Percentiles rank a stretch among this genome's conserved stretches.
phyloP scores from a whole-genome alignment of 768 basidiomycete genomes.

The Amanita inopinata region DNA sequence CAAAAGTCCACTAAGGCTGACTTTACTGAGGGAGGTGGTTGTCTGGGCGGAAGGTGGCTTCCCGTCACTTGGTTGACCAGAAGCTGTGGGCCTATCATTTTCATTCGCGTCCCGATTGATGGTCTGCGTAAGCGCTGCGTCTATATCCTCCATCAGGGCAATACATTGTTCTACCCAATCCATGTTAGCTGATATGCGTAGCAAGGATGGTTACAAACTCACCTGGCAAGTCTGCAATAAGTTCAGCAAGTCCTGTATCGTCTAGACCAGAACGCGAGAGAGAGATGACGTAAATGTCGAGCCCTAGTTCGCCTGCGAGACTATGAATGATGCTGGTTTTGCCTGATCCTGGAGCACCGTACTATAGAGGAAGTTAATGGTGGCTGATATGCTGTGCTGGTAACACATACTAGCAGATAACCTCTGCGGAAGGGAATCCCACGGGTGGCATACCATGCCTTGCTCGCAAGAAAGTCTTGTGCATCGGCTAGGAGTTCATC shows the following conservation, averaged over 20 bases:
- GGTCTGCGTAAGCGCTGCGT: constrained; percentile 54
- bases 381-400: neutral
- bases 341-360: constrained; percentile 63
- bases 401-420: constrained; percentile 40
- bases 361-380: constrained; percentile 21
- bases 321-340: constrained; percentile 64
- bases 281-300: constrained; percentile 59
- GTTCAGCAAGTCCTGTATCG: constrained; percentile 40
- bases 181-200: neutral
- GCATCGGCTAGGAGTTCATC: constrained; percentile 61
- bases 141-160: constrained; percentile 78
- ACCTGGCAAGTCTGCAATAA: constrained; percentile 50
- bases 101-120: constrained; percentile 28
- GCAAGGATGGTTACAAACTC: constrained; percentile 8
- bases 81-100: constrained; percentile 12
- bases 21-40: constrained; percentile 19
- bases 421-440: constrained; percentile 80
- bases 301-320: constrained; percentile 56
- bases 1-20: constrained; percentile 66
- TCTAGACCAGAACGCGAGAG: constrained; percentile 48
- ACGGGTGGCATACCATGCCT: constrained; percentile 63
- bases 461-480: constrained; percentile 57
- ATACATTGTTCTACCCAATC: constrained; percentile 43
- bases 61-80: constrained; percentile 7
- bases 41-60: constrained; percentile 13